Percentiles rank a stretch among this genome's conserved stretches.
These are phyloP conservation scores for Parafenestella ontariensis DNA, from an alignment of 2,329 filamentous ascomycete genomes.

Conservation along the genomic window DNA sequence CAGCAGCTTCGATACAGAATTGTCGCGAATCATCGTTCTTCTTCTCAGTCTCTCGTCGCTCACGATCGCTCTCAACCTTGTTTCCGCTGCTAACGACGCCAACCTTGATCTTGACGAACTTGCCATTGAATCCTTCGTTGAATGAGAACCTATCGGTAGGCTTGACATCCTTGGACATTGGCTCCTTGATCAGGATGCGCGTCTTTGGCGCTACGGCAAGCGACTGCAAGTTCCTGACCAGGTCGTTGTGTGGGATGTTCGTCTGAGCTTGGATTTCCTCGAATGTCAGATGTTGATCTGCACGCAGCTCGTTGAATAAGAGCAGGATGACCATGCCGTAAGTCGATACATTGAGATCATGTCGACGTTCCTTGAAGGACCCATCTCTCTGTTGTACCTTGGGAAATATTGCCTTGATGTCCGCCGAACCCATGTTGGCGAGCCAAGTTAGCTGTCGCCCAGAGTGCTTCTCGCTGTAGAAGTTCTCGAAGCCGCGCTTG, in stretches of 20 bases:
- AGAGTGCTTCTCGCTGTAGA: slow-evolving; percentile 85
- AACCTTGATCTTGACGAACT: slow-evolving; percentile 86
- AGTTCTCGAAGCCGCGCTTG: slow-evolving; percentile 85
- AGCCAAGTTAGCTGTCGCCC: slow-evolving; percentile 90
- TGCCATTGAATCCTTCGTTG: slow-evolving; percentile 82
- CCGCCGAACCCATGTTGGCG: slow-evolving; percentile 78
- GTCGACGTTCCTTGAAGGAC: slow-evolving; percentile 70
- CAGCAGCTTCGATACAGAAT: slow-evolving; percentile 76
- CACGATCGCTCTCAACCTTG: slow-evolving; percentile 78
- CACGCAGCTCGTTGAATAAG: slow-evolving; percentile 81
- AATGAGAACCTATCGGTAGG: slow-evolving; percentile 79
- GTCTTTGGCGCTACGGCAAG: slow-evolving; percentile 85
- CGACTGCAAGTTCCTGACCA: slow-evolving; percentile 80
- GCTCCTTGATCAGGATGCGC: slow-evolving; percentile 79
- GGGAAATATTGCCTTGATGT: slow-evolving; percentile 81
- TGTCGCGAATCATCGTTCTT: slow-evolving; percentile 76
- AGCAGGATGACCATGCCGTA: slow-evolving; percentile 90
- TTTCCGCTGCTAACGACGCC: slow-evolving; percentile 81
- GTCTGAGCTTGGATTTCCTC: slow-evolving; percentile 86
- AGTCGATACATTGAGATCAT: slow-evolving; percentile 91
- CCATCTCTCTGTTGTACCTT: slow-evolving; percentile 74
- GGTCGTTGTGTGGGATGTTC: slow-evolving; percentile 75
- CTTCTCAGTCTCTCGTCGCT: slow-evolving; percentile 73
- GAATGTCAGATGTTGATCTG: slow-evolving; percentile 60
- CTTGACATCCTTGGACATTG: slow-evolving; percentile 78